Evolutionary conservation across 371 early-diverging fungal genomes (phyloP).

Genomic region (Rhizopus microsporus): DNA sequence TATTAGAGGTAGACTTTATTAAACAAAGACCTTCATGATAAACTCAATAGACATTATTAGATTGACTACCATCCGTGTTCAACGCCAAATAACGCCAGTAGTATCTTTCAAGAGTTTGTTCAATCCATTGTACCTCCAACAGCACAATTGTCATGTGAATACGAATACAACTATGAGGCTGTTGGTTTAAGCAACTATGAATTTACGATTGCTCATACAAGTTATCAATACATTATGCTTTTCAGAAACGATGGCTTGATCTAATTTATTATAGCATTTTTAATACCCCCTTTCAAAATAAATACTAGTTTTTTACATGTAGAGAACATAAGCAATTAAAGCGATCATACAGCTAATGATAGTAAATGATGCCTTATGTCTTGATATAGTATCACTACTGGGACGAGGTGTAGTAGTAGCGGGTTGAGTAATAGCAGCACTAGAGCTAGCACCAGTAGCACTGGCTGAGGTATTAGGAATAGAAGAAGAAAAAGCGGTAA

Average conservation of each 20-base stretch:
- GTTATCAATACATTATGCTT: conserved; percentile 55
- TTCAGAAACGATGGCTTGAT: conserved; percentile 50
- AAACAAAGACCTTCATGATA: neutral
- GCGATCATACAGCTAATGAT: too few species aligned
- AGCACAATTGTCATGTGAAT: conserved; percentile 50
- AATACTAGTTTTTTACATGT: neutral
- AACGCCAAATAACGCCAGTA: conserved; percentile 40
- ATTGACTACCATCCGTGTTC: conserved; percentile 52
- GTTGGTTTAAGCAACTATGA: conserved; percentile 51
- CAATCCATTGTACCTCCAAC: conserved; percentile 47
- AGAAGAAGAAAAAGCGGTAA: neutral
- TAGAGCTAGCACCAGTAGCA: neutral
- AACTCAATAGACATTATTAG: conserved; percentile 18
- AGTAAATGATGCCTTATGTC: too few species aligned
- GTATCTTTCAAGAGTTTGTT: conserved; percentile 45
- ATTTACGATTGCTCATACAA: conserved; percentile 55
- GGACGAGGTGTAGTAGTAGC: too few species aligned
- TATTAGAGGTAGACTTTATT: conserved; percentile 40
- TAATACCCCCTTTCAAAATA: neutral
- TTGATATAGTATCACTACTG: too few species aligned
- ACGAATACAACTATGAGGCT: conserved; percentile 46
- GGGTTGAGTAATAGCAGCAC: too few species aligned
- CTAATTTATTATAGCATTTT: conserved; percentile 18
- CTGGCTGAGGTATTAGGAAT: neutral
- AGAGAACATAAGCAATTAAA: too few species aligned